These are phyloP conservation scores for Cystobasidiopsis lactophilus DNA, from an alignment of 768 basidiomycete genomes.

Conservation along the genomic window DNA sequence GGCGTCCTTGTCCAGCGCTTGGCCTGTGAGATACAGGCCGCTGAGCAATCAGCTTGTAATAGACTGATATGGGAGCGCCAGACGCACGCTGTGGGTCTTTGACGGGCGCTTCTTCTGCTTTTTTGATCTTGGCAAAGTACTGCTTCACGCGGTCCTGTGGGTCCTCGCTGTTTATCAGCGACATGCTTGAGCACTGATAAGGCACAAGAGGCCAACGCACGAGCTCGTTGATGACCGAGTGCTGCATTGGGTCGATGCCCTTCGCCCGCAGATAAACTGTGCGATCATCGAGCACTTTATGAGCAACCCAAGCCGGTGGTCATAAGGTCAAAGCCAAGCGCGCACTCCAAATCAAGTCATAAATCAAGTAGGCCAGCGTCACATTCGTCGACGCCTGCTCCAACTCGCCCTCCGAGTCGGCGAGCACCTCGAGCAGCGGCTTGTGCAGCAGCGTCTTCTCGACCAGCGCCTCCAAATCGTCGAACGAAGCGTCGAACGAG, in stretches of 20 bases:
- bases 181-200: too few species aligned
- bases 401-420: not conserved
- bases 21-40: not conserved
- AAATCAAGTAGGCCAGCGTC: not conserved
- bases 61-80: not conserved
- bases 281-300: not conserved
- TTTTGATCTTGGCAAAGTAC: conserved; percentile 6
- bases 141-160: conserved; percentile 8
- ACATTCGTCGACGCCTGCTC: not conserved
- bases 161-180: too few species aligned
- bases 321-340: too few species aligned
- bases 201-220: too few species aligned
- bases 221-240: conserved; percentile 9
- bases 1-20: conserved; percentile 8
- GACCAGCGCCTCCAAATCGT: not conserved
- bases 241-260: conserved; percentile 5
- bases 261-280: conserved; percentile 5
- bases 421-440: not conserved
- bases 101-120: not conserved
- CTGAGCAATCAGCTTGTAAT: not conserved
- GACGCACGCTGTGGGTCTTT: not conserved
- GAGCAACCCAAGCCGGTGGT: too few species aligned
- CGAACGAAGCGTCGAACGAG: not conserved
- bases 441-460: not conserved
- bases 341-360: not conserved